These are phyloP conservation scores for Leccinum aurantiacum DNA, from an alignment of 768 basidiomycete species.

Conservation along the genomic window DNA sequence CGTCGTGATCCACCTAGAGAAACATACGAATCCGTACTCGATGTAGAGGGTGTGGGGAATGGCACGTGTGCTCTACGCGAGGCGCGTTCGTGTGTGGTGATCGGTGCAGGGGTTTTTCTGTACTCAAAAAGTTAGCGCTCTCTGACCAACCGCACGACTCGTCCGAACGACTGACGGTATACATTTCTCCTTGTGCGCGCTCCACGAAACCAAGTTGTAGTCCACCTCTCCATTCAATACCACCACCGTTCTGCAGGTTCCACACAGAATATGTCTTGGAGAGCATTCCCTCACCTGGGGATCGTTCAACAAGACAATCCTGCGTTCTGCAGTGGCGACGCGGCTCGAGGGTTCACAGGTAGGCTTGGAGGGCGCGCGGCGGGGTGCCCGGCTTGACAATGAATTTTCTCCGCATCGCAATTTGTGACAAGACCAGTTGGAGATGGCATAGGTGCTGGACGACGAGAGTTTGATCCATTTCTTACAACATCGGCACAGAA, in stretches of 20 bases:
- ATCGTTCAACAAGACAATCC: slow-evolving; percentile 63
- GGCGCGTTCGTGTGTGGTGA: slow-evolving; percentile 18
- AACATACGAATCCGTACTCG: slow-evolving; percentile 15
- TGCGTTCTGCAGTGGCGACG: slow-evolving; percentile 62
- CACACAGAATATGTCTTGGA: slow-evolving; percentile 48
- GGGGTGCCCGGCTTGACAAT: slow-evolving; percentile 24
- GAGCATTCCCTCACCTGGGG: slow-evolving; percentile 54
- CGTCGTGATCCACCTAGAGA: slow-evolving; percentile 16
- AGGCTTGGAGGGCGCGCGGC: slow-evolving; percentile 18
- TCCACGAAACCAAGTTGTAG: slow-evolving; percentile 62
- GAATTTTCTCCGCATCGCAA: slow-evolving; percentile 36
- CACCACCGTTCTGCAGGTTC: slow-evolving; percentile 47
- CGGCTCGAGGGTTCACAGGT: slow-evolving; percentile 52
- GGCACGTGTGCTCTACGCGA: slow-evolving; percentile 15
- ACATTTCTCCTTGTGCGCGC: slow-evolving; percentile 59
- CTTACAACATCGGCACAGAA: slow-evolving; percentile 59
- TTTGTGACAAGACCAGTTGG: slow-evolving; percentile 58
- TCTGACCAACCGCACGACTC: not conserved
- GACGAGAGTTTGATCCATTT: slow-evolving; percentile 59
- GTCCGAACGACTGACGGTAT: slow-evolving; percentile 31
- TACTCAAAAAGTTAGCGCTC: slow-evolving; percentile 7
- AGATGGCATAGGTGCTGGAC: slow-evolving; percentile 39
- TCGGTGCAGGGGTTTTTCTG: slow-evolving; percentile 22
- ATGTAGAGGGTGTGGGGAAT: slow-evolving; percentile 20
- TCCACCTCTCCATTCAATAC: slow-evolving; percentile 49